Conservation (phyloP, 2,329 filamentous ascomycete genomes). For the Diaporthe batatas region DNA sequence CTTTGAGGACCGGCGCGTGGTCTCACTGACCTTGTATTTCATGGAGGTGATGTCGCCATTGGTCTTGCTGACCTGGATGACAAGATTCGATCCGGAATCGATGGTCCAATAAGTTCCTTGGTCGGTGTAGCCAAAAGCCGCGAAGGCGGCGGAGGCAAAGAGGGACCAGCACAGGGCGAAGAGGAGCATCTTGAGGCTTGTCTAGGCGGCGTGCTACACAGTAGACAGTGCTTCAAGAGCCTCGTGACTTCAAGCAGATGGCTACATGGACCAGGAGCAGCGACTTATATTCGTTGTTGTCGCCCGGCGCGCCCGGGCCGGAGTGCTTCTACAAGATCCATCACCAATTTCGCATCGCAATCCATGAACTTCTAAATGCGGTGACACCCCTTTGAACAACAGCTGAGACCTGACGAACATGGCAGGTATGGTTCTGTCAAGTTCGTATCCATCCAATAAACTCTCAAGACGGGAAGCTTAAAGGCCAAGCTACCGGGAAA, state of each 20-base stretch:
- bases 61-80: slow-evolving; percentile 53
- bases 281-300: not conserved
- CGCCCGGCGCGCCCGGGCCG: not conserved
- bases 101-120: slow-evolving; percentile 55
- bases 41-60: slow-evolving; percentile 53
- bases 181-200: slow-evolving; percentile 46
- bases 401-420: not conserved
- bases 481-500: slow-evolving; percentile 5
- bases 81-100: slow-evolving; percentile 50
- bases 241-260: not conserved
- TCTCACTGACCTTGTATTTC: slow-evolving; percentile 45
- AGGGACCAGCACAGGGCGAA: slow-evolving; percentile 47
- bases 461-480: slow-evolving; percentile 23
- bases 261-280: not conserved
- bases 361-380: not conserved
- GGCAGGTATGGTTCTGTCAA: not conserved
- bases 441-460: slow-evolving; percentile 26
- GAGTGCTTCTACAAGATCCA: not conserved
- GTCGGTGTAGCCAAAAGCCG: slow-evolving; percentile 56
- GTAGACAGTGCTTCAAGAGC: not conserved
- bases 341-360: slow-evolving; percentile 18
- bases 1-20: not conserved
- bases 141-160: slow-evolving; percentile 50
- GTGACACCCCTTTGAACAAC: slow-evolving; percentile 8
- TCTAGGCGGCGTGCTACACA: slow-evolving; percentile 4